Base-by-base conservation (phyloP, 768 basidiomycete species). In the Crepidotus variabilis region DNA sequence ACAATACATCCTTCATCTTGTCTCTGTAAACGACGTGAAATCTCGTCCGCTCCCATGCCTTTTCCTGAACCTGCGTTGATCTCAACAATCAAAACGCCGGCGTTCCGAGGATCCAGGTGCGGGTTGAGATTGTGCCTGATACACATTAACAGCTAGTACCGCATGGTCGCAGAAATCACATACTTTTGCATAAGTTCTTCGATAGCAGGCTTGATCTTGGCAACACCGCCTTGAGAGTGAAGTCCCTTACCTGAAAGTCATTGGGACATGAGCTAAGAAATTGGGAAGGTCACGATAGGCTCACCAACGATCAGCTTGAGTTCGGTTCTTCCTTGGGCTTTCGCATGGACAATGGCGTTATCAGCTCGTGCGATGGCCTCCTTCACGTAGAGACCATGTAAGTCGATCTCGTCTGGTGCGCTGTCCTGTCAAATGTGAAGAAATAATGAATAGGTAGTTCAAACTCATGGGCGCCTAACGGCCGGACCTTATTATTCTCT, bases 341-440 rank as follows among this genome's bases (percentile, higher is more conserved):
- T 86, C 13, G 90, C 92, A 33, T 81, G 72, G 64, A 83, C 72
- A 23, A 97, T 80, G 11, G 88, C 86, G 21, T 69, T 63, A 60
- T 98, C 95, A 1, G 84, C 86, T 52, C 79, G 80, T 45, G 80
- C 75, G 49, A 96, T 84, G 20, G 94, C 92, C 72, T 98, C 96
- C 66, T 92, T 93, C 58, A 96, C 94, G 69, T 92, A 96, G 2
- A 98, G 74, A 1, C 93, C 95, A 65, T 98, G 95, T 21, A 98
- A 73, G 70, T 98, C 92, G 47, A 97, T 74, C 68, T 94, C 90
- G 1, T 87, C 90, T 0, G 79, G 79, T 56, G 80, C 70, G 51
- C 86, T 85, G 58, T 89, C 84, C 82, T 87, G 64, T 45, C 52
- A 6, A 8, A 50, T 33, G 35, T 13, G 39, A 28, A 47, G 13